A percentile compares a stretch with the other conserved stretches of the same genome.
Conservation (phyloP, 2,329 filamentous ascomycete species). For the Paecilomyces formosus region DNA sequence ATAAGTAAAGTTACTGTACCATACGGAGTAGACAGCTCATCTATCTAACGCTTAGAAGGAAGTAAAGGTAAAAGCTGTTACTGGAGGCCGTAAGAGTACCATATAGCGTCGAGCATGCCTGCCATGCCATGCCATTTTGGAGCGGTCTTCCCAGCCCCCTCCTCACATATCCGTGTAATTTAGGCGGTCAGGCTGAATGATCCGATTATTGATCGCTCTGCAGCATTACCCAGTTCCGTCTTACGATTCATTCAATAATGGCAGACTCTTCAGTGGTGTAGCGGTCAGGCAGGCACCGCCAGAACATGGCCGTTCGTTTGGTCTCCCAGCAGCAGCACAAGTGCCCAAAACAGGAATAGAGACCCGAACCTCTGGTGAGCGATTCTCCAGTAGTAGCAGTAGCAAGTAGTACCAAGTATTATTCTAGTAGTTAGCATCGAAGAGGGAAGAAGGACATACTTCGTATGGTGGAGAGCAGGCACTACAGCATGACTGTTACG, state of each 20-base stretch:
- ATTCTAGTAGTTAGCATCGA: neutral
- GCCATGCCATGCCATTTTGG: neutral
- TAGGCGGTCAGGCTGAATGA: neutral
- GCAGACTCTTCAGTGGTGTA: neutral
- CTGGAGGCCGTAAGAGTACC: neutral
- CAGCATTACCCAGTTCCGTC: neutral
- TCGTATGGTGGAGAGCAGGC: neutral
- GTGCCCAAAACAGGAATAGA: conserved; percentile 17
- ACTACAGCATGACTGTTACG: neutral
- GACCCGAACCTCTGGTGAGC: neutral
- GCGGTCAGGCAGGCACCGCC: neutral
- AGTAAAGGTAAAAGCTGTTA: too few species aligned
- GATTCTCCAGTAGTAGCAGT: neutral
- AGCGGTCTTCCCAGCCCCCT: neutral
- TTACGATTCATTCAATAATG: neutral
- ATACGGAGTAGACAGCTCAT: too few species aligned
- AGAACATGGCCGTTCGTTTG: neutral
- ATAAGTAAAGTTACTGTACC: neutral
- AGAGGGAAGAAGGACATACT: neutral
- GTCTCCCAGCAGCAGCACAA: conserved; percentile 16
- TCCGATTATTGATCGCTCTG: neutral
- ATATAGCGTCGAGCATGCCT: neutral
- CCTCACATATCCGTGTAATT: too few species aligned
- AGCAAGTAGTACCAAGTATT: too few species aligned
- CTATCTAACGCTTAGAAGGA: too few species aligned